Base-by-base conservation (phyloP, 139 green algal genomes). In the Trebouxia sp. region DNA sequence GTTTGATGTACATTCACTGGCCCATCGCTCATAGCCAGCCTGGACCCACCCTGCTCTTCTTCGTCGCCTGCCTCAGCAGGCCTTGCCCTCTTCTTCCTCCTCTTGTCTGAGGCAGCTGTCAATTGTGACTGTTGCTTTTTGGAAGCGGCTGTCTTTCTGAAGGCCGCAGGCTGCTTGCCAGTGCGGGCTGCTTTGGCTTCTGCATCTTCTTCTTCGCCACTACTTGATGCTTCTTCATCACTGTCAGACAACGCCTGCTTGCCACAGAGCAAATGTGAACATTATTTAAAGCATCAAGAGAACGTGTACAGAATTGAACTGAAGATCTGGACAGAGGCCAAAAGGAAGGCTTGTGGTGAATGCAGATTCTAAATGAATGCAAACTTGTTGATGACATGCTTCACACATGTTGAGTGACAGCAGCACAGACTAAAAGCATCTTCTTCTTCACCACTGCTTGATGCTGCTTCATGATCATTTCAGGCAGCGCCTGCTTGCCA, bases 151-250 rank as follows among this genome's bases (percentile, higher is more conserved):
- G 62, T 8, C 5, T 3, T 12, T 65, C 6, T 65, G 35, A 32
- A 32, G 15, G 9, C 35, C 1, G 15, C 32, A 9, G 20, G 28
- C 20, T 35, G 62, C 32, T 43, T 72, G 62, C 62, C 62, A 9
- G 37, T 9, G 26, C 85, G 78, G 43, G 83, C 75, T 2, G 93
- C 93, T 65, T 96, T 92, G 7, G 89, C 83, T 76, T 92, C 80
- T 12, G 88, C 90, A 50, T 87, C 89, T 78, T 93, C 85, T 51
- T 84, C 56, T 77, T 86, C 80, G 8, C 11, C 80, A 10, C 62
- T 72, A 35, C 62, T 72, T 35, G 62, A 72, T 24, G 62, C 62
- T 30, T 42, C 12, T 10, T 87, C 80, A 10, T 62, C 72, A 28
- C 81, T 22, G 39, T 39, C 43, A 37, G 0, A 3, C n/a, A 6